Evolutionary conservation across 495 filamentous ascomycete species (phyloP), one percentile per base, ranked within the genome.

Genomic region (Lasiosphaeriaceae sp.): DNA sequence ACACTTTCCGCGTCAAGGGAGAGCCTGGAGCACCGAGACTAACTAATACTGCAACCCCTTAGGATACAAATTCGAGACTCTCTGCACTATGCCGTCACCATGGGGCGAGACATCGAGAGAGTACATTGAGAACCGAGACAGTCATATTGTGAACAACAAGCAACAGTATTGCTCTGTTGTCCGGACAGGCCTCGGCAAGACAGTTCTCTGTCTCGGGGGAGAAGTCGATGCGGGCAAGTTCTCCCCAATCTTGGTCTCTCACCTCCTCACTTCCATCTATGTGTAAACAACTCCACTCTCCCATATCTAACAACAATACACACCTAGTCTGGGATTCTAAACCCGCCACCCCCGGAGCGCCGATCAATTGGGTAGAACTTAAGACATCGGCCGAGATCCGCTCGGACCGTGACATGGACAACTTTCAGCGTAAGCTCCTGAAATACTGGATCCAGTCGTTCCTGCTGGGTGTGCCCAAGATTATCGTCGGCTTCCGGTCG

Each of bases 371-470:
- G 86, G 86, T 99, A 16, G 94, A 99, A 70, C 78, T 99, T 48
- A 99, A 99, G 69, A 97, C 94, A 0, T 82, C 83, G 2, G 86
- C 83, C n/a, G 83, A 87, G 55, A 86, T 89, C 34, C 72, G 74
- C 23, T 79, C 75, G 34, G 78, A 86, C 1, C 79, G 83, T 34
- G 87, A 90, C 57, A 77, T 83, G 69, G 56, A 86, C 17, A 88
- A 86, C 51, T 96, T 88, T 62, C 90, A 99, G 70, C 81, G 88
- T 11, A 97, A 97, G 68, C 77, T 97, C 35, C 78, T 96, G 59
- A 95, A 92, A 57, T 96, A 90, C 74, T 99, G 94, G 94, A 87
- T 90, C 17, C 94, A 99, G 61, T 96, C 90, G 1, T 99, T 96
- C 65, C 79, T 99, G 0, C 83, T 99, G 1, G 93, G 92, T 7